Percentiles rank a stretch among this genome's conserved stretches.
Evolutionary conservation across 176 grass and related monocot species (phyloP).

Genomic region (Zea mays): Zm-B73-REFERENCE-NAM-5.0 NC_050097.1:170823001-170823500

Average conservation of each 20-base stretch:
- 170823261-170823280: constrained; percentile 95
- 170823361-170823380: constrained; percentile 17
- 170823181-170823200: neutral
- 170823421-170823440: too few relatives aligned
- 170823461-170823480: too few relatives aligned
- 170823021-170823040: constrained; percentile 92
- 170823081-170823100: constrained; percentile 91
- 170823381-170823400: too few relatives aligned
- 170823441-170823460: too few relatives aligned
- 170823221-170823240: constrained; percentile 90
- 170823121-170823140: neutral
- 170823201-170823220: constrained; percentile 75
- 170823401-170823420: too few relatives aligned
- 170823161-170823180: neutral
- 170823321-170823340: constrained; percentile 65
- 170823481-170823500: too few relatives aligned
- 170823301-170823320: constrained; percentile 81
- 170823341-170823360: constrained; percentile 20
- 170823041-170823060: constrained; percentile 64
- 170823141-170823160: neutral
- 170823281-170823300: constrained; percentile 96
- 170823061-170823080: constrained; percentile 83
- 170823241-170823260: constrained; percentile 95
- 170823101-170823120: constrained; percentile 66
- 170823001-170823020: constrained; percentile 77